Evolutionary conservation across 345 rosid genomes (phyloP), one percentile per base, ranked within the genome.

Genomic region (Viola odorata): DNA sequence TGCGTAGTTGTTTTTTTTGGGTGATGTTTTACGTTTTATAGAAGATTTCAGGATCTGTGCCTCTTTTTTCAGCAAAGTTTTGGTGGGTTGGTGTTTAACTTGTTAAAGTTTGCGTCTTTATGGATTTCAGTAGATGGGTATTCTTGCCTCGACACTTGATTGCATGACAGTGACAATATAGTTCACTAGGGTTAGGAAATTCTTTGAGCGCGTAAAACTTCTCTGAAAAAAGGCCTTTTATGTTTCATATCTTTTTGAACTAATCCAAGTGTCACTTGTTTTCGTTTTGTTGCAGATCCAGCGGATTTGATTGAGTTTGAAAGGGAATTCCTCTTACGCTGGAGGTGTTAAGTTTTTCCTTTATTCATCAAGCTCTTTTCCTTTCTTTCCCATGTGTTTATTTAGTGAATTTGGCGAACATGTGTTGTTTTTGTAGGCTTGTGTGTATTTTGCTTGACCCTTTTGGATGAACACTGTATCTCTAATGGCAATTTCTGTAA

Each of bases 21-120:
- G 3, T 52, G n/a, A n/a, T n/a, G n/a, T n/a, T n/a, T n/a, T n/a
- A n/a, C 17, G 50, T 63, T 63, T 16, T 2, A n/a, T 23, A 3
- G 42, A 44, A 40, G 44, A 57, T 60, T 50, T 68, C 60, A 67
- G 67, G 69, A 74, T 70, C 67, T 58, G 69, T 68, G 66, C 7
- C 32, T 55, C 41, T 7, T 10, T 44, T 54, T 49, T 62, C 38
- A 8, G 54, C 8, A 14, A 12, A 56, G n/a, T 55, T 69, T 69
- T 69, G 14, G 37, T 63, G 58, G 67, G 51, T 50, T 55, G 14
- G 15, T 12, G 0, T 50, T 60, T 50, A n/a, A 53, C 15, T 60
- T 36, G 11, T 59, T 51, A 36, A 17, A 51, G 10, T 8, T 41
- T 49, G 40, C 10, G 37, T 4, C 23, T 41, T 50, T 37, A 36